Evolutionary conservation across 768 basidiomycete species (phyloP).

Genomic region (Pleurotus tuoliensis): DNA sequence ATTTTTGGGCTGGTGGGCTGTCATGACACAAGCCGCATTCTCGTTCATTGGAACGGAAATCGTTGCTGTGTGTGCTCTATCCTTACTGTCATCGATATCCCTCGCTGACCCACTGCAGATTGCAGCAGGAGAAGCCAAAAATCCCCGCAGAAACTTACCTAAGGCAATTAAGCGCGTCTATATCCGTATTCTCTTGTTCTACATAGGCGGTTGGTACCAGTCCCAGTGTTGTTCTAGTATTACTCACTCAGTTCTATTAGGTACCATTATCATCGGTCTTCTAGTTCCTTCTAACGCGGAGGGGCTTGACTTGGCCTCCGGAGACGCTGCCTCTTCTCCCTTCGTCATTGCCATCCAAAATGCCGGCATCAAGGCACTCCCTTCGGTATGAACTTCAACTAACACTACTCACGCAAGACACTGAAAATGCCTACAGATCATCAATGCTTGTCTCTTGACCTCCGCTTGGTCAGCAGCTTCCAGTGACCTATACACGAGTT

Average conservation of each 20-base stretch:
- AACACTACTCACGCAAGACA: conserved; percentile 2
- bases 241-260: conserved; percentile 21
- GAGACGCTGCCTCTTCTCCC: conserved; percentile 73
- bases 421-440: conserved; percentile 41
- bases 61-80: conserved; percentile 60
- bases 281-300: conserved; percentile 72
- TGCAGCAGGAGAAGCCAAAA: conserved; percentile 88
- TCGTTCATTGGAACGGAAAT: conserved; percentile 93
- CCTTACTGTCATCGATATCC: not conserved
- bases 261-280: conserved; percentile 76
- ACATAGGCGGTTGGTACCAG: conserved; percentile 32
- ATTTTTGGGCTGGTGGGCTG: conserved; percentile 60
- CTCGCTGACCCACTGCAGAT: conserved; percentile 42
- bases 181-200: conserved; percentile 83
- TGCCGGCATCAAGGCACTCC: conserved; percentile 84
- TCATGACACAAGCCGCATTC: conserved; percentile 84
- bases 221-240: too few species aligned
- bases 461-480: conserved; percentile 93
- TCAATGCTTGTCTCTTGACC: conserved; percentile 80
- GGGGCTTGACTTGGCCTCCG: conserved; percentile 45
- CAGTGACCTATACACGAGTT: conserved; percentile 86
- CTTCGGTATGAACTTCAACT: conserved; percentile 50
- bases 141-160: conserved; percentile 65
- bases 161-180: conserved; percentile 71
- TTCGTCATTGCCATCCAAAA: conserved; percentile 88